These are phyloP conservation scores for Mycena epipterygia DNA, from an alignment of 768 basidiomycete genomes.

Conservation along the genomic window DNA sequence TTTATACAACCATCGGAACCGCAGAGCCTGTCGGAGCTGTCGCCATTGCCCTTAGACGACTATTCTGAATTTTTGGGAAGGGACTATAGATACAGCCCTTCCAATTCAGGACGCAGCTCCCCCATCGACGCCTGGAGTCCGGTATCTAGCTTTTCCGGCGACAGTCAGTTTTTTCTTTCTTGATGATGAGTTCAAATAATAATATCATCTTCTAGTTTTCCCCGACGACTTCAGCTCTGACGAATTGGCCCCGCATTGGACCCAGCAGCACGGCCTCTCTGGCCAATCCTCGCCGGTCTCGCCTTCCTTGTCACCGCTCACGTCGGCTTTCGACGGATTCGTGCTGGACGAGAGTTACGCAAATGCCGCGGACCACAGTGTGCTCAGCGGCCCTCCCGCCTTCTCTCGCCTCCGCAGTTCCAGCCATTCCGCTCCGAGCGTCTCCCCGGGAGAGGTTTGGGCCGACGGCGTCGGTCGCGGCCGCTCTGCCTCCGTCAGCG, in stretches of 20 bases:
- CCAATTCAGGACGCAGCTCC: slow-evolving; percentile 34
- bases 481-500: slow-evolving; percentile 34
- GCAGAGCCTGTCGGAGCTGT: slow-evolving; percentile 19
- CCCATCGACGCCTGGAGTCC: slow-evolving; percentile 34
- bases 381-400: slow-evolving; percentile 24
- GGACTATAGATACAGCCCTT: slow-evolving; percentile 29
- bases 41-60: slow-evolving; percentile 25
- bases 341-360: slow-evolving; percentile 25
- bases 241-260: slow-evolving; percentile 17
- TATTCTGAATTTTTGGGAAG: slow-evolving; percentile 7
- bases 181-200: background rate
- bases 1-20: slow-evolving; percentile 35
- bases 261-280: slow-evolving; percentile 10
- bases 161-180: slow-evolving; percentile 15
- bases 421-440: slow-evolving; percentile 21
- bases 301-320: slow-evolving; percentile 34
- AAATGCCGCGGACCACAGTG: slow-evolving; percentile 8
- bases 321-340: slow-evolving; percentile 25
- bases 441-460: slow-evolving; percentile 27
- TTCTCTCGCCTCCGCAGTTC: slow-evolving; percentile 32
- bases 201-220: slow-evolving; percentile 22
- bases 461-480: slow-evolving; percentile 34
- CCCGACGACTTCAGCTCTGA: slow-evolving; percentile 27
- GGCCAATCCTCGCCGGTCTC: slow-evolving; percentile 29
- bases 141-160: slow-evolving; percentile 32